Evolutionary conservation across 225 moss, liverwort and hornwort genomes (phyloP).

Genomic region (Physcomitrellopsis africana): DNA sequence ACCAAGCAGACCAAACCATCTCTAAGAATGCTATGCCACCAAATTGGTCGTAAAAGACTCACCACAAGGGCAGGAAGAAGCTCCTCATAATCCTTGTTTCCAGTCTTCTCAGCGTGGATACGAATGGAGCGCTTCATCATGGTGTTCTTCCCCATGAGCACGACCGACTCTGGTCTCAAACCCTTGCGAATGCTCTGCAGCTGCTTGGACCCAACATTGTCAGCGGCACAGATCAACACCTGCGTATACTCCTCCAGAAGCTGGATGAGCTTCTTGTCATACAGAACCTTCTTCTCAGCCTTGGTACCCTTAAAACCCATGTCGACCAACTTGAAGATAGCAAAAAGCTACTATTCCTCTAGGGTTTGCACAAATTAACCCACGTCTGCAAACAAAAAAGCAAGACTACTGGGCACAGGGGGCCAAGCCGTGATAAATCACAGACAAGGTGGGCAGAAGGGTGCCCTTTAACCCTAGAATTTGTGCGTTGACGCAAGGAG

Average conservation of each 20-base stretch:
- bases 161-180: constrained; percentile 81
- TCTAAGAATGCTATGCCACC: neutral
- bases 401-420: constrained; percentile 4
- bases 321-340: neutral
- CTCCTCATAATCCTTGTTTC: constrained; percentile 61
- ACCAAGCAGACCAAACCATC: no score
- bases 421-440: constrained; percentile 57
- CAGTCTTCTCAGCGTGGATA: constrained; percentile 75
- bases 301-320: constrained; percentile 99
- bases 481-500: constrained; percentile 13
- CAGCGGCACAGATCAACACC: constrained; percentile 82
- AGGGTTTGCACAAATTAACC: neutral
- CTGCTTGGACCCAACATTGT: constrained; percentile 96
- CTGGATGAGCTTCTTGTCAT: constrained; percentile 85
- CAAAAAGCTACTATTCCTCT: no score
- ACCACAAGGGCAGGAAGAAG: constrained; percentile 83
- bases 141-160: constrained; percentile 97
- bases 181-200: constrained; percentile 85
- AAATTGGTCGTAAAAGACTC: neutral
- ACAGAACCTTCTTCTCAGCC: constrained; percentile 76
- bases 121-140: constrained; percentile 99
- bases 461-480: constrained; percentile 63
- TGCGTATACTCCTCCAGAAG: constrained; percentile 78
- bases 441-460: constrained; percentile 59
- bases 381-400: no score